Percentiles rank a stretch among this genome's conserved stretches.
Evolutionary conservation across 345 rosid species (phyloP).

Genomic region (Reutealis trisperma): DNA sequence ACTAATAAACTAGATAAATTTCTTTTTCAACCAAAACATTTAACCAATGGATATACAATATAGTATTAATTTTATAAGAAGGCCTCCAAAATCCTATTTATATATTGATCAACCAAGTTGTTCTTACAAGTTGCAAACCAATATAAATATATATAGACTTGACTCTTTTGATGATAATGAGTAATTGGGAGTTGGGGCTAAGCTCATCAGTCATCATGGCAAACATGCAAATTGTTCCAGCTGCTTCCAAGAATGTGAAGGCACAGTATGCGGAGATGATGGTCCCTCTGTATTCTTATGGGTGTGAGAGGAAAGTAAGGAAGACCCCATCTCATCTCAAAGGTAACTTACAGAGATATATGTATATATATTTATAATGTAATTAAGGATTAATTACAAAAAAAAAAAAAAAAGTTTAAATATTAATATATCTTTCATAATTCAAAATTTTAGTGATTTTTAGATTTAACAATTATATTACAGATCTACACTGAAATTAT

Average conservation of each 20-base stretch:
- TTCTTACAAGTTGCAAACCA: not conserved
- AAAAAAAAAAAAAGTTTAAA: too few species aligned
- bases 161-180: not conserved
- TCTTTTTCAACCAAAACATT: not conserved
- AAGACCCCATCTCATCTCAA: slow-evolving; percentile 72
- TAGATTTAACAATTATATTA: too few species aligned
- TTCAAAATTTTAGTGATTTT: too few species aligned
- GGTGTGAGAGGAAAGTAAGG: slow-evolving; percentile 78
- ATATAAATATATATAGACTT: not conserved
- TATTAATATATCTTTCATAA: too few species aligned
- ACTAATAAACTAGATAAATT: not conserved
- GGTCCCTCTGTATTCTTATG: slow-evolving; percentile 89
- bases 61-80: not conserved
- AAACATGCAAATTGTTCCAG: slow-evolving; percentile 68
- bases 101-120: not conserved
- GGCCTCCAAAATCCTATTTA: not conserved
- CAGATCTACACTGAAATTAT: too few species aligned
- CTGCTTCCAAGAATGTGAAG: slow-evolving; percentile 67
- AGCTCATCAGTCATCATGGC: slow-evolving; percentile 38
- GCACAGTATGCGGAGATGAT: slow-evolving; percentile 89
- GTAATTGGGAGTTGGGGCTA: not conserved
- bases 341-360: slow-evolving; percentile 40
- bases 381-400: too few species aligned
- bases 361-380: too few species aligned
- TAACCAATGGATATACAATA: not conserved